phyloP scores from a whole-genome alignment of 225 moss, liverwort and hornwort species.

The Thuidium tamariscinum region DNA sequence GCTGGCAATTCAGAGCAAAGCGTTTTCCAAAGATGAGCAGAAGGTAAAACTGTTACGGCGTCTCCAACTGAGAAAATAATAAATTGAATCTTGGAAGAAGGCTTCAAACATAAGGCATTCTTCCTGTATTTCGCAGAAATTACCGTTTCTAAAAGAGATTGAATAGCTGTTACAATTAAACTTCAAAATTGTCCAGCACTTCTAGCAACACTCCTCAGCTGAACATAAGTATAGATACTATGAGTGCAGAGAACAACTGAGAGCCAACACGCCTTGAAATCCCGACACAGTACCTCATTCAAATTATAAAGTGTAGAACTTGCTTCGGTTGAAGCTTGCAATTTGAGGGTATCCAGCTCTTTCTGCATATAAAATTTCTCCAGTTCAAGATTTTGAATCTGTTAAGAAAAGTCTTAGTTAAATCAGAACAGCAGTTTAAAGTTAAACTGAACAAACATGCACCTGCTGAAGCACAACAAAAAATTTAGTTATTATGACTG shows the following conservation, averaged over 20 bases:
- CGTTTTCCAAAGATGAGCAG: not conserved
- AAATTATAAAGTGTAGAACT: constrained; percentile 12
- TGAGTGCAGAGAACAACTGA: not conserved
- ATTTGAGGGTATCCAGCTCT: constrained; percentile 52
- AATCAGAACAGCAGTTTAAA: not conserved
- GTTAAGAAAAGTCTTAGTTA: not conserved
- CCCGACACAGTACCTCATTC: constrained; percentile 34
- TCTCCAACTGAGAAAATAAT: not conserved
- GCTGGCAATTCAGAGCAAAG: constrained; percentile 18
- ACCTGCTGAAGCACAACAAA: not conserved
- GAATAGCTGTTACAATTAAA: not conserved
- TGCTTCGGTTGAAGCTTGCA: constrained; percentile 32
- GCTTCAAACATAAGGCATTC: not conserved
- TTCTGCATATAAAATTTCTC: constrained; percentile 77
- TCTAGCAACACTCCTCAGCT: not conserved
- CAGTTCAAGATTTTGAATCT: constrained; percentile 56
- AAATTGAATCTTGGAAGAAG: not conserved
- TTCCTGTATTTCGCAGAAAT: not conserved
- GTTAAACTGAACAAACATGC: not conserved
- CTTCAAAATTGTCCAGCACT: not conserved
- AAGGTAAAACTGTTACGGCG: not conserved
- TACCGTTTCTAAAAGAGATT: not conserved
- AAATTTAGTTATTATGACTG: not conserved
- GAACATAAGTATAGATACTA: not conserved
- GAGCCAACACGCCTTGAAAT: not conserved